Evolutionary conservation across 2,329 filamentous ascomycete genomes (phyloP), one percentile per base, ranked within the genome.

Genomic region (Sporothrix inflata): DNA sequence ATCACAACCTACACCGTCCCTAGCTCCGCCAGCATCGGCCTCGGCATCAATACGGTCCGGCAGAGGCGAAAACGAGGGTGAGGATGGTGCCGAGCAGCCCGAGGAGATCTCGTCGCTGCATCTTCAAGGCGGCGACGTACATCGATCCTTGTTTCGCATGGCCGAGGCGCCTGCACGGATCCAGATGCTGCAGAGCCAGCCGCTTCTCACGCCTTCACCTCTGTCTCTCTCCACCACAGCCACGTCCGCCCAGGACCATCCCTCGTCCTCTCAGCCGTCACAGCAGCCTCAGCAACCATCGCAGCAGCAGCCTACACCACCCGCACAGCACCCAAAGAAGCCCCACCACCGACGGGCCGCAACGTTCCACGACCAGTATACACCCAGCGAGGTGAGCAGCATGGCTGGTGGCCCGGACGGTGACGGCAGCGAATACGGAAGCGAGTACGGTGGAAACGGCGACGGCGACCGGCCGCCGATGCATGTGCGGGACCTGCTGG

Each of bases 91-190:
- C 1, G 34, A 42, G 9, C 65, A 42, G 34, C 49, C 34, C 14
- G 71, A 66, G 5, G 72, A 71, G 4, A 45, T 71, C 9, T 73
- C 72, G 0, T 94, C 92, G 0, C 83, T 94, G 70, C 88, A 85
- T 73, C 84, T 94, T 3, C 91, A 92, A 77, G 92, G 92, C 69
- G 92, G 92, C 53, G 92, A 94, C 77, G 91, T 94, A 27, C 92
- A 94, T 78, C 89, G 92, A 45, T 91, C 93, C 77, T 86, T 94
- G 45, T 94, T 92, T 85, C 91, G 89, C 78, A 89, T 93, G 76
- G 75, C 75, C 40, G 89, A 90, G 74, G 88, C 89, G 19, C 84
- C 88, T 51, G 81, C 80, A 79, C 79, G 86, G 77, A 76, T 82
- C 80, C 79, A 83, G 82, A 75, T 83, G 11, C 69, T 68, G 24